Evolutionary conservation across 257 asterid genomes (phyloP).

Genomic region (Nicotiana tomentosiformis): DNA sequence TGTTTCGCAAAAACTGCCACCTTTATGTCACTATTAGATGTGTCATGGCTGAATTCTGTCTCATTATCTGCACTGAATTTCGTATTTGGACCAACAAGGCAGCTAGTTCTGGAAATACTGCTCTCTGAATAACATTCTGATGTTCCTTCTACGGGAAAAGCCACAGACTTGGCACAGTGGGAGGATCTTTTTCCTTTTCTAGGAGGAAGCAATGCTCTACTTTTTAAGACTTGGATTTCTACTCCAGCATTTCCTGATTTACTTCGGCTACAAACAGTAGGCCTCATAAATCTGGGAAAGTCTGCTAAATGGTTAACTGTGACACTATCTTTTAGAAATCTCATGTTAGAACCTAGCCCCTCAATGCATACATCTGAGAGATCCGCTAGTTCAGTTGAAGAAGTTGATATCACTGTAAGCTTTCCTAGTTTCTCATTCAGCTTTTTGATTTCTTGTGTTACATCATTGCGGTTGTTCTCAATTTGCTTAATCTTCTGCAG

Average conservation of each 20-base stretch:
- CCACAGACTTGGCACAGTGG: constrained; percentile 12
- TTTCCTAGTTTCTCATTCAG: constrained; percentile 12
- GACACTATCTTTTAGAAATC: background rate
- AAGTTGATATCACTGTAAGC: background rate
- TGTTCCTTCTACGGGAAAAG: constrained; percentile 6
- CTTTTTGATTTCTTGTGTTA: constrained; percentile 11
- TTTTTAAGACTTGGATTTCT: background rate
- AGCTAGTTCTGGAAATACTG: constrained; percentile 13
- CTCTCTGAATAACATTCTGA: constrained; percentile 14
- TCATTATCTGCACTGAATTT: constrained; percentile 9
- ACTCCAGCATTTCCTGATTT: constrained; percentile 4
- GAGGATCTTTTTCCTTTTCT: constrained; percentile 2
- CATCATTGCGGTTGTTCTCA: constrained; percentile 1
- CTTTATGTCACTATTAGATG: constrained; percentile 3
- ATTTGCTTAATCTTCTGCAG: constrained; percentile 16
- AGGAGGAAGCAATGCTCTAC: background rate
- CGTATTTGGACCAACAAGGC: background rate
- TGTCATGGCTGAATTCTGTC: constrained; percentile 13
- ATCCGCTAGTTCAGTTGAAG: constrained; percentile 4
- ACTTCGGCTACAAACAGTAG: constrained; percentile 16
- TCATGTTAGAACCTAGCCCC: background rate
- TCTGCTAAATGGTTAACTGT: background rate
- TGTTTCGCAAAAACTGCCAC: background rate
- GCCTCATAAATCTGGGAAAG: constrained; percentile 20
- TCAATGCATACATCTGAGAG: constrained; percentile 4